Percentiles rank a stretch among this genome's conserved stretches.
These are phyloP conservation scores for Neurospora cerealis DNA, from an alignment of 495 filamentous ascomycete genomes.

Conservation along the genomic window DNA sequence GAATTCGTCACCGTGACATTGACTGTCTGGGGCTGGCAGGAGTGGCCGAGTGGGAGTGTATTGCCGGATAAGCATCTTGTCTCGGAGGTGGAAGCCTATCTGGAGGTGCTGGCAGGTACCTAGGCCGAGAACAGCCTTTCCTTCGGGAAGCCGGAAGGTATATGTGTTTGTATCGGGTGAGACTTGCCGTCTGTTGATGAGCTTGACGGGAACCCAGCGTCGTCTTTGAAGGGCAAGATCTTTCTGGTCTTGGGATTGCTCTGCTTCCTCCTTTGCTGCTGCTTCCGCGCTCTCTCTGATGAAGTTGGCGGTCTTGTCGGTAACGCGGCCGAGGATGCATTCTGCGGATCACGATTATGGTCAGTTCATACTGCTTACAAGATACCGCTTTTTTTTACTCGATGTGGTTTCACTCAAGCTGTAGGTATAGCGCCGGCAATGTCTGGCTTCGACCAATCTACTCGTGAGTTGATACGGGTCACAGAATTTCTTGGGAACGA, in stretches of 20 bases:
- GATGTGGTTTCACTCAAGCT: no score
- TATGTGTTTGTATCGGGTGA: constrained; percentile 19
- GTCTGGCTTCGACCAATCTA: no score
- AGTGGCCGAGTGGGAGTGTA: constrained; percentile 10
- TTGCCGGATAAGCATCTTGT: constrained; percentile 12
- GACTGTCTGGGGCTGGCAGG: background rate
- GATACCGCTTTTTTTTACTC: no score
- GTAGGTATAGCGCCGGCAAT: no score
- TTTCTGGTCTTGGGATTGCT: background rate
- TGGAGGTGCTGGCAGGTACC: constrained; percentile 27
- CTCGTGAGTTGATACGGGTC: no score
- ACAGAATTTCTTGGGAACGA: no score
- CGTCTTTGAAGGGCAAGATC: constrained; percentile 4
- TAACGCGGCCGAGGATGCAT: constrained; percentile 26
- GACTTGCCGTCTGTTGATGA: constrained; percentile 10
- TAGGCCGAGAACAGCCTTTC: constrained; percentile 14
- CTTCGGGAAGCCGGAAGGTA: constrained; percentile 20
- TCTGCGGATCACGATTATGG: constrained; percentile 6
- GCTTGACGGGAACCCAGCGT: constrained; percentile 14
- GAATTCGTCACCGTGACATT: background rate
- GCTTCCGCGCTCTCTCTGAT: constrained; percentile 23
- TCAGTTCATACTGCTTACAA: background rate
- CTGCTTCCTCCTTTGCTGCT: constrained; percentile 11
- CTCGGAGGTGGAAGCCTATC: constrained; percentile 23
- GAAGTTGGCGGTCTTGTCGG: constrained; percentile 25